phyloP scores from a whole-genome alignment of 257 asterid species.

The Plantago elongata region DNA sequence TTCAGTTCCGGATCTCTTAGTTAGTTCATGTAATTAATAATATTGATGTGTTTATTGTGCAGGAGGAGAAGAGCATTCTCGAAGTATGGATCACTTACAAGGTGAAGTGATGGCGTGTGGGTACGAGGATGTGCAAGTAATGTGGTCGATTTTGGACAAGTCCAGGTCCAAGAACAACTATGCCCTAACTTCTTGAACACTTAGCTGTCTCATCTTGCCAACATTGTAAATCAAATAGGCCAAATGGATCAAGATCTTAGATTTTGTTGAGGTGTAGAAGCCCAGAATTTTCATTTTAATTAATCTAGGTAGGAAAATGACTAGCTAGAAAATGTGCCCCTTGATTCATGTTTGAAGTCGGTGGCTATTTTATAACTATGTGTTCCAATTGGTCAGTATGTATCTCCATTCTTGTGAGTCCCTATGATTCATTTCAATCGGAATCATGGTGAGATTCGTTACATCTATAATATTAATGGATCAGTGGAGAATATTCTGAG shows the following conservation, averaged over 20 bases:
- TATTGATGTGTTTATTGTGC: background rate
- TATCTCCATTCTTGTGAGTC: slow-evolving; percentile 2
- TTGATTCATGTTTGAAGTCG: background rate
- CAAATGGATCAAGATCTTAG: no score
- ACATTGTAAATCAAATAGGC: slow-evolving; percentile 26
- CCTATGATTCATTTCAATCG: slow-evolving; percentile 3
- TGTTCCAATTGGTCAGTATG: background rate
- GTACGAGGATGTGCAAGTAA: slow-evolving; percentile 79
- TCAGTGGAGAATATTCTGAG: no score
- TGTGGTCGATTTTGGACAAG: slow-evolving; percentile 89
- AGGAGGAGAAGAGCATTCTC: slow-evolving; percentile 31
- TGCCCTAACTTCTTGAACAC: slow-evolving; percentile 19
- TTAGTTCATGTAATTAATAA: background rate
- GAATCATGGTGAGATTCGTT: slow-evolving; percentile 11
- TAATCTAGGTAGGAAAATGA: background rate
- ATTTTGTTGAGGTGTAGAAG: no score
- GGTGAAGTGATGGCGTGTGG: slow-evolving; percentile 83
- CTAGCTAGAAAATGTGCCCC: slow-evolving; percentile 30
- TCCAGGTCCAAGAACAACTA: slow-evolving; percentile 40
- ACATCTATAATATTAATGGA: no score
- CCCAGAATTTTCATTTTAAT: no score
- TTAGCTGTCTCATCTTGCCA: slow-evolving; percentile 13
- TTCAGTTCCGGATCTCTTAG: no score
- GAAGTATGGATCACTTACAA: slow-evolving; percentile 43
- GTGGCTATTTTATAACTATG: background rate